Conservation (phyloP, 108 stramenopile genomes). For the Cyclotella atomus region DNA sequence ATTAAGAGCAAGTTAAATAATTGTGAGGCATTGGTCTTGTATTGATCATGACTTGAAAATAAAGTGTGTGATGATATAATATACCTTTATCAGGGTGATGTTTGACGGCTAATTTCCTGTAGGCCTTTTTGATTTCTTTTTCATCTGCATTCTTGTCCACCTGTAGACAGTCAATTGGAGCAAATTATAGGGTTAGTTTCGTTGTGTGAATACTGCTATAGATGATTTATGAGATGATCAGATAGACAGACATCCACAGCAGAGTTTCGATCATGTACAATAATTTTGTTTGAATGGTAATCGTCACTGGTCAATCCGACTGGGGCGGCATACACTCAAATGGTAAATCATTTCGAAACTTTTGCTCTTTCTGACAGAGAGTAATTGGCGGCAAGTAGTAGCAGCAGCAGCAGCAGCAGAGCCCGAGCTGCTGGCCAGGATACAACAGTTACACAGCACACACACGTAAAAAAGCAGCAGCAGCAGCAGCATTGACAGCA, state of each 20-base stretch:
- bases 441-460: too few relatives aligned
- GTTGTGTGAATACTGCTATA: too few relatives aligned
- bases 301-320: conserved; percentile 58
- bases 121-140: conserved; percentile 90
- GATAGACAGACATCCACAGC: too few relatives aligned
- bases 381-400: neutral
- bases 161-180: conserved; percentile 19
- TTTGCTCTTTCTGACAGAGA: too few relatives aligned
- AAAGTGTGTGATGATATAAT: too few relatives aligned
- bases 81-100: conserved; percentile 93
- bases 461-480: too few relatives aligned
- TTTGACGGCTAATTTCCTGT: conserved; percentile 84
- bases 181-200: neutral
- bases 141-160: conserved; percentile 72
- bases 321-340: conserved; percentile 63
- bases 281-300: conserved; percentile 56
- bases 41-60: too few relatives aligned
- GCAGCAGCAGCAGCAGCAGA: neutral
- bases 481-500: too few relatives aligned
- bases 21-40: too few relatives aligned
- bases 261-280: conserved; percentile 59
- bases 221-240: too few relatives aligned
- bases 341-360: conserved; percentile 54
- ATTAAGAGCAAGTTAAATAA: too few relatives aligned
- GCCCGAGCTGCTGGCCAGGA: too few relatives aligned